Base-by-base conservation (phyloP, 108 stramenopile species). In the Nitzschia putrida region DNA sequence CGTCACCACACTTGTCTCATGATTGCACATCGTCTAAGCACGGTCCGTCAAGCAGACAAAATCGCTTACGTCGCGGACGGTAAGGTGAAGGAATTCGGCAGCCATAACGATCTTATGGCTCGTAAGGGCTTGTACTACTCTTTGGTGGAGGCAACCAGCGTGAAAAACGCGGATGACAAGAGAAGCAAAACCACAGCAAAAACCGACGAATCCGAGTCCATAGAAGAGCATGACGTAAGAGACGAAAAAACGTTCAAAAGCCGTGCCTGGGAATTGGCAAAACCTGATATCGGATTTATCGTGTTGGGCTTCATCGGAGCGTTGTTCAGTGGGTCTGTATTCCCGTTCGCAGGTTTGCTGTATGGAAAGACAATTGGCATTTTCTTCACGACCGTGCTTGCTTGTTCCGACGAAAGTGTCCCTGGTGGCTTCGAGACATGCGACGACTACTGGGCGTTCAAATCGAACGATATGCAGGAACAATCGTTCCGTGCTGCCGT, bases 71-170 rank as follows among this genome's bases (percentile, higher is more conserved):
- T 92, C 64, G 83, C 74, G 12, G 78, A 79, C 26, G 90, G 90
- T 6, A 75, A 68, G 34, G 75, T 92, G 12, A 67, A 77, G 49
- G 90, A 92, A 52, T 79, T 71, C 60, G 98, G 98, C 12, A 90
- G 89, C 3, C 98, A 99, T 68, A 90, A 93, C 7, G 88, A 91
- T 64, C 77, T 96, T 20, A 84, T 96, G 81, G 47, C 47, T 49
- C 47, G 14, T 2, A 49, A 18, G 18, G 47, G 47, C n/a, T 5
- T 18, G n/a, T 49, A 49, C 18, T 49, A 18, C 6, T 49, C 47
- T 2, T 18, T 49, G 14, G 47, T 49, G n/a, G 18, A 16, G 14
- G 47, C 47, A 4, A 49, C 47, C 2, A 49, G 47, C 18, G 18
- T 49, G 14, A 6, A 49, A 49, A 49, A 16, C 1, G 6, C 6